Evolutionary conservation across 164 flowering plant species (phyloP).

Genomic region (Akebia trifoliata): DNA sequence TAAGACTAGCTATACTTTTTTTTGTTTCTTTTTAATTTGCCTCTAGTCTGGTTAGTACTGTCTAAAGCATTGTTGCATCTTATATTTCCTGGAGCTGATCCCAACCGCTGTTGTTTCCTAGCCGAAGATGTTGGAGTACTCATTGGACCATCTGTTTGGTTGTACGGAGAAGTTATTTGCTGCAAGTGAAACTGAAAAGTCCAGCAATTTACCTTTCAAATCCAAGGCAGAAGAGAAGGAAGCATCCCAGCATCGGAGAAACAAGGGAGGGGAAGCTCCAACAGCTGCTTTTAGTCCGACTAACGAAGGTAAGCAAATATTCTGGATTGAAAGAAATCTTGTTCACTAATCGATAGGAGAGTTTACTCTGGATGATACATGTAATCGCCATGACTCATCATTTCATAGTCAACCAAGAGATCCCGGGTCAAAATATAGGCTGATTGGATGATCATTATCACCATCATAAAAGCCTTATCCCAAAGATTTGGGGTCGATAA

Average conservation of each 20-base stretch:
- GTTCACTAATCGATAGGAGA: background rate
- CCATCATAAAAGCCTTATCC: no score
- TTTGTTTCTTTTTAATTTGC: background rate
- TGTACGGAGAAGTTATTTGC: conserved; percentile 45
- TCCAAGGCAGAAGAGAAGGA: conserved; percentile 19
- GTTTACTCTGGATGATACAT: background rate
- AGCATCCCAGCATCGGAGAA: background rate
- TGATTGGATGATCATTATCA: no score
- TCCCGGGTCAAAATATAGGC: background rate
- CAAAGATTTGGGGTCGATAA: no score
- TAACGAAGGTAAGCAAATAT: conserved; percentile 29
- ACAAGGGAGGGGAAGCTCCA: conserved; percentile 28
- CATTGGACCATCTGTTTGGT: conserved; percentile 45
- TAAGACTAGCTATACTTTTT: no score
- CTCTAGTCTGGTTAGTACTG: background rate
- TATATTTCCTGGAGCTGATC: conserved; percentile 3
- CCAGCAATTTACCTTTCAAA: conserved; percentile 16
- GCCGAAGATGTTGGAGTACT: conserved; percentile 35
- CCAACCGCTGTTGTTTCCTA: conserved; percentile 13
- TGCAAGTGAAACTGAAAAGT: conserved; percentile 17
- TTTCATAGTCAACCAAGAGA: no score
- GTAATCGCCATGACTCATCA: no score
- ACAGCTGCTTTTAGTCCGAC: conserved; percentile 23
- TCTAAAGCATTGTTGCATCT: background rate
- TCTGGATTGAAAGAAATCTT: background rate